Conservation (phyloP, 2,329 filamentous ascomycete species). For the Monilinia polystroma region DNA sequence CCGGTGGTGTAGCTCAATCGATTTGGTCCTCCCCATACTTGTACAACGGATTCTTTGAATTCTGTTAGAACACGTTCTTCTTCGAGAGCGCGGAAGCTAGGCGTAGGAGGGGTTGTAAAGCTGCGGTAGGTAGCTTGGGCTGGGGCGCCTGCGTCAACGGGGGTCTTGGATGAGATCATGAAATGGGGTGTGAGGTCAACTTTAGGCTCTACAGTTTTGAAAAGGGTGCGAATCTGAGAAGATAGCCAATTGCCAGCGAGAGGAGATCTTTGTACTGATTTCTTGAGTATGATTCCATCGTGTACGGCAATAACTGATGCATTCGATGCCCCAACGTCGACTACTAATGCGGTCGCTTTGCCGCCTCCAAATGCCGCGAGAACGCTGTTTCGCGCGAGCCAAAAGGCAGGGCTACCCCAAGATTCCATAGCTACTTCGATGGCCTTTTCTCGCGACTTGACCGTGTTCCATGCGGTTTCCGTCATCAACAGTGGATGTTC, state of each 20-base stretch:
- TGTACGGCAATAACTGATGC: slow-evolving; percentile 88
- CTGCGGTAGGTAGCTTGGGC: slow-evolving; percentile 73
- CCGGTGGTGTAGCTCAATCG: slow-evolving; percentile 52
- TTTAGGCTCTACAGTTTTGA: slow-evolving; percentile 66
- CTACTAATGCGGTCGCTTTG: slow-evolving; percentile 87
- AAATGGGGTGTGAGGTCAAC: slow-evolving; percentile 80
- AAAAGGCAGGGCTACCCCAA: slow-evolving; percentile 94
- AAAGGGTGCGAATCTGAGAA: slow-evolving; percentile 79
- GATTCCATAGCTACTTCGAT: slow-evolving; percentile 97
- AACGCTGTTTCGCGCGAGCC: slow-evolving; percentile 84
- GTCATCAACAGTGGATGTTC: slow-evolving; percentile 93
- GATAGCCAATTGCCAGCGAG: slow-evolving; percentile 89
- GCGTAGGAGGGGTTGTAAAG: slow-evolving; percentile 60
- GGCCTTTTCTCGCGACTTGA: slow-evolving; percentile 86
- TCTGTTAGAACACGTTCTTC: slow-evolving; percentile 92
- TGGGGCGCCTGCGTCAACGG: slow-evolving; percentile 81
- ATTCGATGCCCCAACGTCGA: slow-evolving; percentile 87
- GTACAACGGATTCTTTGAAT: slow-evolving; percentile 97
- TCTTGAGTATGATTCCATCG: slow-evolving; percentile 90
- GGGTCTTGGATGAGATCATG: slow-evolving; percentile 80
- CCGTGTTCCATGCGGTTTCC: slow-evolving; percentile 87
- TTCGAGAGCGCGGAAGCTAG: slow-evolving; percentile 77
- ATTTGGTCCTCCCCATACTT: slow-evolving; percentile 83
- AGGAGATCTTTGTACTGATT: slow-evolving; percentile 81
- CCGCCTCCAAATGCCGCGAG: slow-evolving; percentile 89